Evolutionary conservation across 2,329 filamentous ascomycete species (phyloP).

Genomic region (Colletotrichum lindemuthianum): DNA sequence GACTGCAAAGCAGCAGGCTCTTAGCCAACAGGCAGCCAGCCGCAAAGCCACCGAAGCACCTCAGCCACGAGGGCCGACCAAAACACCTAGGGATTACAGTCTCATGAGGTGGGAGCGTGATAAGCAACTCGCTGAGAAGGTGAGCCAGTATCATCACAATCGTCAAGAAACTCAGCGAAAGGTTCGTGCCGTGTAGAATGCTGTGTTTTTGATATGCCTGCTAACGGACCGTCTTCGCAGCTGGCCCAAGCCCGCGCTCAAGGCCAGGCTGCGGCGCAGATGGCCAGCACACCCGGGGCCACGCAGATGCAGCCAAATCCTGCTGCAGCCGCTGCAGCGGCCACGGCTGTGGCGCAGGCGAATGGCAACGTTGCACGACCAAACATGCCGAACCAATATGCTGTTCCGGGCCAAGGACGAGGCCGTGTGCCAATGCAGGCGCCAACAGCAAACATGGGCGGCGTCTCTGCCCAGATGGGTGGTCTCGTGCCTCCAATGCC

Average conservation of each 20-base stretch:
- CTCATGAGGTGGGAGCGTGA: slow-evolving; percentile 89
- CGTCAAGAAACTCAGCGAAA: slow-evolving; percentile 70
- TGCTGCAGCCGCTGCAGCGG: slow-evolving; percentile 31
- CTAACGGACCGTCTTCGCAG: slow-evolving; percentile 43
- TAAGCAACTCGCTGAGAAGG: slow-evolving; percentile 69
- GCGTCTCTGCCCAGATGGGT: slow-evolving; percentile 59
- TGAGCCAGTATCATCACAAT: slow-evolving; percentile 60
- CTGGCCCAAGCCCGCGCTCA: slow-evolving; percentile 57
- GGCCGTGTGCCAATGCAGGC: slow-evolving; percentile 65
- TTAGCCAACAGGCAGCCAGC: slow-evolving; percentile 77
- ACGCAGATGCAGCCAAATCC: slow-evolving; percentile 42
- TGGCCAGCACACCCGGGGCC: slow-evolving; percentile 51
- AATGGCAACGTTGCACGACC: slow-evolving; percentile 49
- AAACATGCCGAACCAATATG: slow-evolving; percentile 56
- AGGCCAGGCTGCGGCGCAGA: slow-evolving; percentile 53
- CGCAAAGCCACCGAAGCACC: slow-evolving; percentile 80
- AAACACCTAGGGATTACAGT: slow-evolving; percentile 92
- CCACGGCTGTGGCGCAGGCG: slow-evolving; percentile 25
- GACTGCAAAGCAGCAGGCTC: slow-evolving; percentile 88
- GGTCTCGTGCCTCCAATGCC: slow-evolving; percentile 65
- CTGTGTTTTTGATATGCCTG: background rate
- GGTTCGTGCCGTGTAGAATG: slow-evolving; percentile 52
- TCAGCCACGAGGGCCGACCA: slow-evolving; percentile 61
- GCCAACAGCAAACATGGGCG: slow-evolving; percentile 61
- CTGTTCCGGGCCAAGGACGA: slow-evolving; percentile 57